Base-by-base conservation (phyloP, 2,329 filamentous ascomycete genomes). In the Paecilomyces variotii region DNA sequence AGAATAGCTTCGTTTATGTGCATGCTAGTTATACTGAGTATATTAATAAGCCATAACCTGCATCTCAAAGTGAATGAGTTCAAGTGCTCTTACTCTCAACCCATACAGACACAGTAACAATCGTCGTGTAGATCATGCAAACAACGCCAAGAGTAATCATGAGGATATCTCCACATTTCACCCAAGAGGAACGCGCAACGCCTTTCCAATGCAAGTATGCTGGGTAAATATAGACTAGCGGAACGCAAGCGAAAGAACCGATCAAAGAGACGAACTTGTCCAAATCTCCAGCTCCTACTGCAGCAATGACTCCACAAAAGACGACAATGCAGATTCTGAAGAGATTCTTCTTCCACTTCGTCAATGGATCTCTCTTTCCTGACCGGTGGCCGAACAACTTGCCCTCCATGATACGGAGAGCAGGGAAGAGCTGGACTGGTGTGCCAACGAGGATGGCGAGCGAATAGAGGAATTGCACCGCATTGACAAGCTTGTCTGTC, bases 331-430 rank as follows among this genome's bases (percentile, higher is more conserved):
- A 87, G 80, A 97, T 99, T 58, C 94, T 88, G 80, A 96, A 99
- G 34, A 88, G 79, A 67, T 99, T 99, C 85, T 99, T 99, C 82
- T 97, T 90, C 94, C 94, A 99, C 79, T 99, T 99, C 80, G 99
- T 96, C 71, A 90, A 93, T 0, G 91, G 92, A 71, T 97, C 97
- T 78, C 97, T 96, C 77, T 99, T 99, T 66, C 94, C 92, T 62
- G 91, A 96, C 70, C 89, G 91, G 88, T 67, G 84, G 26, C 90
- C 96, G 74, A 97, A 99, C 4, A 97, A 81, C 65, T 91, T 91
- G 67, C 96, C 96, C 76, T 96, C 92, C 34, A 90, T 91, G 69
- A 99, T 99, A 70, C 93, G 89, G 68, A 99, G 97, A 50, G 94
- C 94, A 0, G 94, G 94, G 80, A 97, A 99, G 65, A 99, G 92